Conservation (phyloP, 1,284 basidiomycete species). For the Coniferiporia sulphurascens region DNA sequence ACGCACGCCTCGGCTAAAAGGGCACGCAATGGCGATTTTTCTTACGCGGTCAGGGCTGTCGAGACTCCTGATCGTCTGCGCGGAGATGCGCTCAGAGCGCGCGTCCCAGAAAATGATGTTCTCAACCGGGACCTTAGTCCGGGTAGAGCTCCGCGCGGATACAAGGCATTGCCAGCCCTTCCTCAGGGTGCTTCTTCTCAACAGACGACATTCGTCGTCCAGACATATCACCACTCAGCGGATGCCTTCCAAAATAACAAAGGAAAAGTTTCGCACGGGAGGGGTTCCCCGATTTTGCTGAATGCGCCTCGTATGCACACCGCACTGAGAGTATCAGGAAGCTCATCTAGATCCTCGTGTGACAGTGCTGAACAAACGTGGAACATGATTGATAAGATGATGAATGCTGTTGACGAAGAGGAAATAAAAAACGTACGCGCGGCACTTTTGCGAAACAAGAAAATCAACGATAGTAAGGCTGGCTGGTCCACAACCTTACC, state of each 20-base stretch:
- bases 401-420: conserved; percentile 5
- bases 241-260: conserved; percentile 4
- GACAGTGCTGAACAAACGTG: conserved; percentile 14
- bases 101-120: conserved; percentile 5
- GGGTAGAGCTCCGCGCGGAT: background rate
- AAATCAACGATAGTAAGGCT: background rate
- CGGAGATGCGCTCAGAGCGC: background rate
- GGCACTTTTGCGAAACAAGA: background rate
- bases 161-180: conserved; percentile 12
- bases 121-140: background rate
- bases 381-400: conserved; percentile 12
- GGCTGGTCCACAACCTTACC: background rate
- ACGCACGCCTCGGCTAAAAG: background rate
- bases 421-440: background rate
- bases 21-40: background rate
- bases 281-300: background rate
- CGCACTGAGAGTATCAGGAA: background rate
- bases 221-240: background rate
- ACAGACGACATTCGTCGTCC: background rate
- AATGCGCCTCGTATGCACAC: background rate
- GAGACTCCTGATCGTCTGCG: background rate
- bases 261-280: conserved; percentile 3
- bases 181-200: conserved; percentile 3
- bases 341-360: conserved; percentile 3
- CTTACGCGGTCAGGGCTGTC: background rate